Base-by-base conservation (phyloP, 371 early-diverging fungal species). In the Phascolomyces articulosus region DNA sequence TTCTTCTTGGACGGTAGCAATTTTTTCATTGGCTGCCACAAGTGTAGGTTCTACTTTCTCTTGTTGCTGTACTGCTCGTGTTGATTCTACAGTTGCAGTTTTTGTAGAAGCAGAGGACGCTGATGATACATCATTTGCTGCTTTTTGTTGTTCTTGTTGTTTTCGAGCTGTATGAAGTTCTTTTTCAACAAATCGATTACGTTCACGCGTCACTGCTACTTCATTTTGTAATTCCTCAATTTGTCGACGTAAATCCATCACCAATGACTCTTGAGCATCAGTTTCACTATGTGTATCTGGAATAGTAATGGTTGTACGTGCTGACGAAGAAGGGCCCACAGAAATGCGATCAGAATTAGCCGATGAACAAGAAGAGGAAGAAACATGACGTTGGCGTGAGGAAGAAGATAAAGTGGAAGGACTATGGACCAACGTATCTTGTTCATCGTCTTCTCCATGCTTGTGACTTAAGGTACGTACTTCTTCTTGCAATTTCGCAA, bases 401-500 rank as follows among this genome's bases (percentile, higher is more conserved):
- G 34, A 2, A 1, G 34, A 34, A 9, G 34, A 9, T 6, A 34
- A 34, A 11, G 34, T 9, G 11, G 34, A 34, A 34, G 34, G 34
- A 51, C 51, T 51, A 13, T 11, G 4, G 15, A 51, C 23, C 4
- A 51, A 23, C 23, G 15, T 44, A n/a, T 44, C 44, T 13, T 44
- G 15, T 18, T 44, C 44, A 18, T 44, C 44, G 0, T 44, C 9
- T 38, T 47, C 47, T n/a, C 18, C 24, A n/a, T 51, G 0, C 1
- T 51, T n/a, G 24, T 47, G 4, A 4, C 31, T 81, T 9, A 85
- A 66, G n/a, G 70, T 38, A 20, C 63, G 70, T 40, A 84, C 77
- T 41, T 82, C 77, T 40, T 51, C 48, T 61, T 76, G 77, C 57
- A 83, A 70, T 34, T 76, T 77, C 11, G 74, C 63, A 47, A 83